phyloP scores from a whole-genome alignment of 2,329 filamentous ascomycete species.

The Chalara sp. region DNA sequence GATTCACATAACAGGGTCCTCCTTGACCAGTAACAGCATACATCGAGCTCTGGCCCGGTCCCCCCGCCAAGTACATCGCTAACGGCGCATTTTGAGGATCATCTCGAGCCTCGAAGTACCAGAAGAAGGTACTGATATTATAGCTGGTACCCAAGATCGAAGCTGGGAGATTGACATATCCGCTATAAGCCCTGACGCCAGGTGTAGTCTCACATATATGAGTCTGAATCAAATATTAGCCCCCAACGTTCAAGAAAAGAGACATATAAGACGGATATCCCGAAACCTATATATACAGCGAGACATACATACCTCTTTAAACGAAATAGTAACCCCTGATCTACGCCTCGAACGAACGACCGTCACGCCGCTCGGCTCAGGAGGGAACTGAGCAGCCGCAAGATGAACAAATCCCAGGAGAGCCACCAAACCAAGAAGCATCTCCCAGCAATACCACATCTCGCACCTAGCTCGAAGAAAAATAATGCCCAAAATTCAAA shows the following conservation, averaged over 20 bases:
- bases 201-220: constrained; percentile 9
- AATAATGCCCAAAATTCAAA: neutral
- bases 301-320: constrained; percentile 17
- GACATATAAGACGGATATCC: no score
- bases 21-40: neutral
- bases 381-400: neutral
- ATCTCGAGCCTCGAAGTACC: constrained; percentile 10
- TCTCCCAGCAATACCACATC: neutral
- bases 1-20: neutral
- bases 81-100: constrained; percentile 4
- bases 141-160: neutral
- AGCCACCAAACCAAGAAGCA: neutral
- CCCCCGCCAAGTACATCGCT: constrained; percentile 4
- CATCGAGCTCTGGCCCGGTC: constrained; percentile 7
- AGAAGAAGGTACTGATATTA: constrained; percentile 6
- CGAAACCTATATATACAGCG: no score
- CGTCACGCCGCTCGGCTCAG: neutral
- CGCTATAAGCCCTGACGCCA: constrained; percentile 8
- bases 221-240: constrained; percentile 36
- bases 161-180: constrained; percentile 28
- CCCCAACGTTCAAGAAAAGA: constrained; percentile 8
- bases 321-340: neutral
- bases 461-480: neutral
- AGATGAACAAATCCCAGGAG: neutral
- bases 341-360: neutral